These are phyloP conservation scores for Saccharomyces kudriavzevii DNA, from an alignment of 805 yeast species.

Conservation along the genomic window DNA sequence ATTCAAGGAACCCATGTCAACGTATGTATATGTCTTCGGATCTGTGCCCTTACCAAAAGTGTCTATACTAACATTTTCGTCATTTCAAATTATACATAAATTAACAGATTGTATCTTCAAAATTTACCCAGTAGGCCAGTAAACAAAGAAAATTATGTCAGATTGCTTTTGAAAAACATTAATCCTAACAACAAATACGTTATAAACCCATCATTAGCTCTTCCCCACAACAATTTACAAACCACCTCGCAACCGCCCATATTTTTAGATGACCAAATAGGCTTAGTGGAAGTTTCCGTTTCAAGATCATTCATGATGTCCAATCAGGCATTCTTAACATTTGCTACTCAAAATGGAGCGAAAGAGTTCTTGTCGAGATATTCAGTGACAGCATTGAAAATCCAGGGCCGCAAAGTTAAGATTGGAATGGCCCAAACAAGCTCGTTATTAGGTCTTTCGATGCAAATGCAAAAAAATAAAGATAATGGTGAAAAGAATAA, in stretches of 20 bases:
- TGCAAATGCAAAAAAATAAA: not conserved
- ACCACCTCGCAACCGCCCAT: conserved; percentile 1
- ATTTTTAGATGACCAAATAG: conserved; percentile 13
- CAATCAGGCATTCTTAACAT: conserved; percentile 23
- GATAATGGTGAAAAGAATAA: not conserved
- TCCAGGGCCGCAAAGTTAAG: conserved; percentile 15
- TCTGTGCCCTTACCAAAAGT: not conserved
- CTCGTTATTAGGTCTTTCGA: conserved; percentile 16
- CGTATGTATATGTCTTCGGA: conserved; percentile 7
- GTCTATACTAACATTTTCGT: not conserved
- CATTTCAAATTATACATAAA: not conserved
- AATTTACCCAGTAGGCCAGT: conserved; percentile 23
- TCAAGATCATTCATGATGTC: conserved; percentile 8
- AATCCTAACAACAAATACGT: conserved; percentile 14
- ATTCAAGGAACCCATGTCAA: not conserved
- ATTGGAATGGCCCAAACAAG: conserved; percentile 19
- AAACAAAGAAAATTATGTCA: conserved; percentile 13
- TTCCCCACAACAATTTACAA: conserved; percentile 6
- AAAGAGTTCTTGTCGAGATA: conserved; percentile 9
- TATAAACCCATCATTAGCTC: conserved; percentile 5
- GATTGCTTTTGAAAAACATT: conserved; percentile 12
- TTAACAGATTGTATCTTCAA: conserved; percentile 12
- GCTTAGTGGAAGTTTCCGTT: conserved; percentile 13
- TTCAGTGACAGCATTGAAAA: conserved; percentile 4
- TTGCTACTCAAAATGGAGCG: conserved; percentile 10